Base-by-base conservation (phyloP, 768 basidiomycete species). In the Lactarius tabidus region DNA sequence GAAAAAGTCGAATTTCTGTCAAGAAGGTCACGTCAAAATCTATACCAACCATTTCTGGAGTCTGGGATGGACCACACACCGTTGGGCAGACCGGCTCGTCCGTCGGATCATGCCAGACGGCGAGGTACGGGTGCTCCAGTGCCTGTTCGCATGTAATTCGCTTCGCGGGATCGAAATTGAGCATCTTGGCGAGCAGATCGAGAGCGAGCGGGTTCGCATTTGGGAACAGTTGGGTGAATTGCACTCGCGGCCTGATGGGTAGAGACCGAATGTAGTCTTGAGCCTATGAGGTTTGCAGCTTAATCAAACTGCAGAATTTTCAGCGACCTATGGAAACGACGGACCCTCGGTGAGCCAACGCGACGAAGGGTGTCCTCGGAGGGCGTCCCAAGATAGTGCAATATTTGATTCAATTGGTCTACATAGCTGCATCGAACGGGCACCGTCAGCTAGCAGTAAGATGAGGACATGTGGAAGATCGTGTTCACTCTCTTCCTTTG, bases 191-290 rank as follows among this genome's bases (percentile, higher is more conserved):
- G 57, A 99, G 84, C 26, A 99, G 84, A 74, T 98, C 97, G 70
- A 98, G 90, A 1, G 96, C 95, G 31, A 91, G 83, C 1, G 95
- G 93, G 74, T 97, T 97, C 15, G 95, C 97, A 57, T 88, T 85
- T 1, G 97, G 97, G 82, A 93, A 98, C 31, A 98, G 82, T 35
- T 90, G 90, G 31, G 88, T 84, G 78, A 98, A 98, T 0, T 91
- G 89, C 28, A 98, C 91, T 31, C 93, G 86, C 31, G 96, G 94
- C 77, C 95, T 95, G 81, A 96, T 98, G 28, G 97, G 97, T 33
- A 99, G 82, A 29, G 95, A 97, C 59, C 97, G 91, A 72, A 99
- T 99, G 74, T 99, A 99, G 72, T 97, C 94, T 80, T 96, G 95
- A 0, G 94, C 94, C 93, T 95, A 72, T 23, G 36, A 26, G 54